Percentiles rank a stretch among this genome's conserved stretches.
These are phyloP conservation scores for Yamadazyma trypodendri DNA, from an alignment of 1,139 yeast species.

Conservation along the genomic window DNA sequence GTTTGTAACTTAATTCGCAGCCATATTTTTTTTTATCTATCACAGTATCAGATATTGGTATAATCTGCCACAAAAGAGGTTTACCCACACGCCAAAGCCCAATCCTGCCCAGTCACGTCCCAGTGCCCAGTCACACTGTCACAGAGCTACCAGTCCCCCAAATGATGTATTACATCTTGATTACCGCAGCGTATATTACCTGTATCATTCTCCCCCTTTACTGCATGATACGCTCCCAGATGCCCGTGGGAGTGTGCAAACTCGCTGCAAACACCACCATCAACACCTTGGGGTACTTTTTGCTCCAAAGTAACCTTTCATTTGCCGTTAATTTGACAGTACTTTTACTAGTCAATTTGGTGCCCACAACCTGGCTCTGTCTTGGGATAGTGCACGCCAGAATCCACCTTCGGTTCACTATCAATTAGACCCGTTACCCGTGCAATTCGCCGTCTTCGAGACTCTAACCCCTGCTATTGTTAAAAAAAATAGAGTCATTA, in stretches of 20 bases:
- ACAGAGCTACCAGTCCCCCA: too few relatives aligned
- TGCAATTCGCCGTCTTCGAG: not conserved
- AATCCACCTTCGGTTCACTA: conserved; percentile 7
- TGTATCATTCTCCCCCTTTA: conserved; percentile 4
- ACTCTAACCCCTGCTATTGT: too few relatives aligned
- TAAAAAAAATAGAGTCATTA: not conserved
- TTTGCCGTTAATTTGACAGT: not conserved
- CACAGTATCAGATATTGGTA: not conserved
- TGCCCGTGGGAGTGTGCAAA: too few relatives aligned
- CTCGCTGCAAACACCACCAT: conserved; percentile 1
- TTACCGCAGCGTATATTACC: conserved; percentile 3
- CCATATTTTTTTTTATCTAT: not conserved
- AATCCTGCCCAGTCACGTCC: too few relatives aligned
- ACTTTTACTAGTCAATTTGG: conserved; percentile 1
- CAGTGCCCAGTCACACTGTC: too few relatives aligned
- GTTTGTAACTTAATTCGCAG: conserved; percentile 37
- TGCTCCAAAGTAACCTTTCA: not conserved
- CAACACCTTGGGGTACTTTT: conserved; percentile 4
- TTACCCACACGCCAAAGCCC: too few relatives aligned
- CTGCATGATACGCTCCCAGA: not conserved
- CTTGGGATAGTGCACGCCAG: conserved; percentile 8
- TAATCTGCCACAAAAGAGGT: not conserved
- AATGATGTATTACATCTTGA: not conserved
- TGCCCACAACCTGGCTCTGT: conserved; percentile 12
- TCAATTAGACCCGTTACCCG: not conserved